These are phyloP conservation scores for Neckera pumila DNA, from an alignment of 225 moss, liverwort and hornwort species.

Conservation along the genomic window DNA sequence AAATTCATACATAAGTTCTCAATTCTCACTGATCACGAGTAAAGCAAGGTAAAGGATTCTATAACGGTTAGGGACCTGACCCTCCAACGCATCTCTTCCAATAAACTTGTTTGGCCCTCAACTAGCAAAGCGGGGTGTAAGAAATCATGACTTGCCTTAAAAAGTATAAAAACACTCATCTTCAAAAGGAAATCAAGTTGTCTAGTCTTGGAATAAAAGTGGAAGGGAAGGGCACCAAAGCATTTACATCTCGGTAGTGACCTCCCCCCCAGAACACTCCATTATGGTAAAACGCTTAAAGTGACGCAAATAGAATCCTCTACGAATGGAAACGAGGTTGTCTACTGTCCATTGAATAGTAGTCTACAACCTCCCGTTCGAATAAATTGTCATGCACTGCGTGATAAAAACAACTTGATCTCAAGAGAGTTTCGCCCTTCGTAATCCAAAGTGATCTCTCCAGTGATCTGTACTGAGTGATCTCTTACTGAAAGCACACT, in stretches of 20 bases:
- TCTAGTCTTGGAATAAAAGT: background rate
- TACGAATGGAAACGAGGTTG: background rate
- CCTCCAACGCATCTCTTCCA: background rate
- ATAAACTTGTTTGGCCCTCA: background rate
- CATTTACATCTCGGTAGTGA: background rate
- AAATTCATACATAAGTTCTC: background rate
- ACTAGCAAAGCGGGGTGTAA: background rate
- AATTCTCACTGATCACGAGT: background rate
- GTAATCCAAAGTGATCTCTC: background rate
- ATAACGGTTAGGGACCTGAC: background rate
- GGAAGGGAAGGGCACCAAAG: background rate
- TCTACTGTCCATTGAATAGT: background rate
- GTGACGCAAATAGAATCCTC: background rate
- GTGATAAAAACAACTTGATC: background rate
- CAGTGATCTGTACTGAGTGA: background rate
- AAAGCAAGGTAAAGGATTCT: background rate
- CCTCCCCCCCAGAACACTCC: background rate
- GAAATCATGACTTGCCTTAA: background rate
- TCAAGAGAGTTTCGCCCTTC: background rate
- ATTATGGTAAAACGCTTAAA: background rate
- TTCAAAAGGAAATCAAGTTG: background rate
- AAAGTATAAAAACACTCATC: too few relatives aligned
- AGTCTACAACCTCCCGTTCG: background rate
- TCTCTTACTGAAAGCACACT: background rate
- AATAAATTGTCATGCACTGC: background rate